Base-by-base conservation (phyloP, 2,329 filamentous ascomycete genomes). In the Cladosporium colombiae region DNA sequence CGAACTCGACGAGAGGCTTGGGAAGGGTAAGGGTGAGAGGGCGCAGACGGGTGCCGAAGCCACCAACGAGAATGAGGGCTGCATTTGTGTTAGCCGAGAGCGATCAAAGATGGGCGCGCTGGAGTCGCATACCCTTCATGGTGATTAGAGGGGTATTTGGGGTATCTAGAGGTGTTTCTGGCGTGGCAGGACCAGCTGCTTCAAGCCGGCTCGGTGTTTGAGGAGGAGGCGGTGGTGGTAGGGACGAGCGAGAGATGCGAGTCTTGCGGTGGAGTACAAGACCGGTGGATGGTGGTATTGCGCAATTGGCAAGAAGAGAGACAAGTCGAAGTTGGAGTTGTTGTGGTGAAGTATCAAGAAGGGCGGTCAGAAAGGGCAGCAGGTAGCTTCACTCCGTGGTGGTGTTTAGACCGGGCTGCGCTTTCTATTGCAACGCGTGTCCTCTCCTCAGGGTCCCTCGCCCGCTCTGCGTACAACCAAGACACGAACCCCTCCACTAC, bases 11-110 rank as follows among this genome's bases (percentile, higher is more conserved):
- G 73, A 99, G 87, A 71, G 95, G 94, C 82, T 98, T 99, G 69
- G 94, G 94, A 72, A 97, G 91, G 61, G 95, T 97, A 77, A 99
- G 88, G 74, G 94, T 99, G 78, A 98, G 88, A 85, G 94, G 94
- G 79, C 94, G 91, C 77, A 99, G 90, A 82, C 94, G 93, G 81
- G 94, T 99, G 83, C 94, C 94, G 82, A 97, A 99, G 81, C 94
- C 95, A 84, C 95, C 95, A 82, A 98, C 95, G 79, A 98, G 93
- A 90, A 97, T 97, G 79, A 97, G 90, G 83, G 93, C 93, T 97
- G 77, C 37, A 56, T 52, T 33, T 11, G 65, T 68, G 50, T 59
- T 18, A 25, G 27, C 40, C 16, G 64, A 67, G 68, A 68, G 68
- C 21, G 21, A 13, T 65, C 14, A 40, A 21, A n/a, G 23, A 33